Evolutionary conservation across 345 rosid genomes (phyloP), one percentile per base, ranked within the genome.

Genomic region (Pistacia integerrima): DNA sequence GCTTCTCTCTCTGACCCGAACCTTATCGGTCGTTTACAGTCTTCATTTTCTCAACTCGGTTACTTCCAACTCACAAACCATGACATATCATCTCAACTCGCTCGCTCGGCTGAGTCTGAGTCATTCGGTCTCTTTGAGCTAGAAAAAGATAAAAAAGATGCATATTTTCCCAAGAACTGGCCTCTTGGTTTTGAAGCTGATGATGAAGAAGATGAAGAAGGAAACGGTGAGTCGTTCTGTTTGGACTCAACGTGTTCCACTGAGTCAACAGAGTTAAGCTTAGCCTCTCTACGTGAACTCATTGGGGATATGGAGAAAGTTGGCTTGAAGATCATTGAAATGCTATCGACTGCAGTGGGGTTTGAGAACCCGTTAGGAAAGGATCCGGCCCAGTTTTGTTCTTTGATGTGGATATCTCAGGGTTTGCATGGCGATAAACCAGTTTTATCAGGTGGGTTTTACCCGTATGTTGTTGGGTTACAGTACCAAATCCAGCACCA

Each of bases 391-490:
- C 87, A 90, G 55, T 51, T 85, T 48, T 77, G 78, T 46, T 84
- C 93, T 8, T 54, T 90, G 74, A 77, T 90, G 92, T 85, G 91
- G 88, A 64, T 92, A 61, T 82, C 86, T 57, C 78, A 81, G 69
- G 76, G 79, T n/a, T 38, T 55, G 35, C 11, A 69, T 0, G 82
- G 82, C 60, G 81, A 79, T 18, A 80, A 76, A 28, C 82, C 85
- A n/a, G 83, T 20, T 48, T 51, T 74, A 44, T 67, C 92, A 67
- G 86, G 87, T 33, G 92, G 96, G 41, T 89, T 74, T 76, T 94
- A 89, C 86, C 98, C 98, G 2, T 92, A 84, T 74, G 78, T 89
- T 16, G 84, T 90, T 3, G 90, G 90, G 83, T 84, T 94, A 82
- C 86, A 84, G 69, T 94, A 87, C 79, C 95, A 90, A 81, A 82